Evolutionary conservation across 352 stramenopile genomes (phyloP).

Genomic region (Phytophthora sp.): DNA sequence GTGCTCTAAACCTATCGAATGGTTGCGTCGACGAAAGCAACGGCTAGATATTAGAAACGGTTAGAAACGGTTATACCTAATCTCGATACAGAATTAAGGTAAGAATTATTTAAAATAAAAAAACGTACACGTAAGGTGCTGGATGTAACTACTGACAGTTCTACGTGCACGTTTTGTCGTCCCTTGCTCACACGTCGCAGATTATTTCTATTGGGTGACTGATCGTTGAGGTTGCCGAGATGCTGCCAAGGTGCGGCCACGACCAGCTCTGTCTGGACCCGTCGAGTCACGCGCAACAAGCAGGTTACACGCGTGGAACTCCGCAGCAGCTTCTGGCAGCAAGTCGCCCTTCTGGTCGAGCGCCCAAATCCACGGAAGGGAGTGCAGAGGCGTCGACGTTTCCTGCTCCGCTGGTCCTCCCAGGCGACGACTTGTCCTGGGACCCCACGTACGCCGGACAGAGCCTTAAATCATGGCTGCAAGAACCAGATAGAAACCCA

Average conservation of each 20-base stretch:
- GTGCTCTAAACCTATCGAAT: too few species aligned
- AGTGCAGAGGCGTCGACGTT: constrained; percentile 15
- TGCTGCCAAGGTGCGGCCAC: constrained; percentile 14
- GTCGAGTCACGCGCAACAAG: constrained; percentile 19
- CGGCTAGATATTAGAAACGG: too few species aligned
- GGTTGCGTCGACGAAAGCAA: too few species aligned
- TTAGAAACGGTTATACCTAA: too few species aligned
- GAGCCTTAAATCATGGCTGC: constrained; percentile 30
- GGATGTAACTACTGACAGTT: too few species aligned
- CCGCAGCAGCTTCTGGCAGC: constrained; percentile 17
- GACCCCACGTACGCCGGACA: constrained; percentile 27
- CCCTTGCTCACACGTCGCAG: not conserved
- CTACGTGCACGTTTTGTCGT: too few species aligned
- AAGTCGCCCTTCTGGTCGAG: constrained; percentile 7
- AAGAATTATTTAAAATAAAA: too few species aligned
- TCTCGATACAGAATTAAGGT: too few species aligned
- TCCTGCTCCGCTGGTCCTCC: constrained; percentile 21
- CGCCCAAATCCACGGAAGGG: constrained; percentile 9
- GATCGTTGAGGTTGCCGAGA: constrained; percentile 1
- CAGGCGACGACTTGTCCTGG: constrained; percentile 26
- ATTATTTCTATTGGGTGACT: constrained; percentile 5
- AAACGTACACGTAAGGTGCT: too few species aligned
- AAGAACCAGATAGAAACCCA: constrained; percentile 24
- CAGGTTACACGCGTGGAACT: constrained; percentile 19
- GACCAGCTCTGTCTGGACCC: constrained; percentile 15